Evolutionary conservation across 768 basidiomycete species (phyloP), one percentile per base, ranked within the genome.

Genomic region (Amanita exitialis): DNA sequence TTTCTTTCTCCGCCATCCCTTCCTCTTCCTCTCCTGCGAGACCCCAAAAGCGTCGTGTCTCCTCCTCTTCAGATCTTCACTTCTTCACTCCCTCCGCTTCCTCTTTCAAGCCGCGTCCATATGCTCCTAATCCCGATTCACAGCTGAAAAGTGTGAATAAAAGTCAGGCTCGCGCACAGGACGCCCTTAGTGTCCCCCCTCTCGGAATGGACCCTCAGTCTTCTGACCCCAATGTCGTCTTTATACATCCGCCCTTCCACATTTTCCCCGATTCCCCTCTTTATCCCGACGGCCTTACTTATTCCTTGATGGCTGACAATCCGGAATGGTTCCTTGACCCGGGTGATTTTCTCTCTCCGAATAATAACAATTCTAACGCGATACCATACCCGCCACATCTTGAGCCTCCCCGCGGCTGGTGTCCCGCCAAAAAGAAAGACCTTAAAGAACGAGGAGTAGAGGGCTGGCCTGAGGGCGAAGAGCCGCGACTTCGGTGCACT

Each of bases 331-430:
- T 90, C 60, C 71, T 90, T 53, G 80, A 82, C 58, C 61, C 83
- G 15, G 62, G 68, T 47, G 87, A 90, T 63, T 90, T 86, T 56
- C 68, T 75, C 34, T 68, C 69, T 36, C 66, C 71, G 44, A 62
- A 65, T 43, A 73, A 71, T 47, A 63, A 66, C 37, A 76, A 77
- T 61, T 63, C 74, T 4, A 64, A 68, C 47, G 78, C 78, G n/a
- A 75, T 87, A 15, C 66, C 79, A 13, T 90, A 90, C 62, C 88
- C 88, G 10, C 71, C 83, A 35, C 74, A 79, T 62, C 78, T 90
- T 10, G 88, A 90, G 62, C 88, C 88, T 25, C 88, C 88, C 12
- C 73, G 88, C 49, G 88, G 88, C 25, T 90, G 88, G 88, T 88
- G 86, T 60, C 85, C 85, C 23, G 77, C 86, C n/a, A 88, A 83